Evolutionary conservation across 371 early-diverging fungal species (phyloP).

Genomic region (Cokeromyces recurvatus): DNA sequence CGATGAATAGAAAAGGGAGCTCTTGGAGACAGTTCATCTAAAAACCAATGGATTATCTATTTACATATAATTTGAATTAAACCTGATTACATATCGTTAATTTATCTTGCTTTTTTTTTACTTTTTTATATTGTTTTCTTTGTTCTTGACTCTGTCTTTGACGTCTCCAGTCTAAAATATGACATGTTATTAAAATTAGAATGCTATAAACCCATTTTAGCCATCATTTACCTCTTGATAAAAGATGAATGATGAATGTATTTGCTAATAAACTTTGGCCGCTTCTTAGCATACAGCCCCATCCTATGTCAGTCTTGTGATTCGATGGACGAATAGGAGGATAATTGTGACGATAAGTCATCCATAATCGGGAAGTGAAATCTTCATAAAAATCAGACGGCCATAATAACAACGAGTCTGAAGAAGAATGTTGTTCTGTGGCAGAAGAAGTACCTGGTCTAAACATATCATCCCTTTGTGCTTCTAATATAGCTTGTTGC

Average conservation of each 20-base stretch:
- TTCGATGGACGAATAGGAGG: conserved; percentile 76
- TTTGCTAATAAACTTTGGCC: conserved; percentile 92
- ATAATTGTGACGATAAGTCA: conserved; percentile 89
- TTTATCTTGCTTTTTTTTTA: conserved; percentile 13
- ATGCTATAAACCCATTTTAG: too few relatives aligned
- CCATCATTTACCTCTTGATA: conserved; percentile 67
- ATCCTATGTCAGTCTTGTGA: conserved; percentile 85
- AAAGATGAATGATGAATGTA: conserved; percentile 65
- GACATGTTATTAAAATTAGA: background rate
- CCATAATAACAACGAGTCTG: conserved; percentile 22
- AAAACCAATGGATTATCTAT: conserved; percentile 77
- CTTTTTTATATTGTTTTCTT: conserved; percentile 43
- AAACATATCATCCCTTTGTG: conserved; percentile 35
- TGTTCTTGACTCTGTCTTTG: conserved; percentile 25
- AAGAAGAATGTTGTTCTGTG: background rate
- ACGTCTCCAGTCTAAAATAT: conserved; percentile 47
- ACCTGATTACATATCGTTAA: background rate
- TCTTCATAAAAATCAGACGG: conserved; percentile 63
- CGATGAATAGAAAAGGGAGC: conserved; percentile 91
- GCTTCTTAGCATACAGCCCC: conserved; percentile 97
- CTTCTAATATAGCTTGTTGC: conserved; percentile 32
- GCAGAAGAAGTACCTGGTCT: background rate
- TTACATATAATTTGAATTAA: background rate
- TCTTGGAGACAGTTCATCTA: conserved; percentile 71
- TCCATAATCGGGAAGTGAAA: conserved; percentile 80